Evolutionary conservation across 768 basidiomycete genomes (phyloP), one percentile per base, ranked within the genome.

Genomic region (Artomyces pyxidatus): DNA sequence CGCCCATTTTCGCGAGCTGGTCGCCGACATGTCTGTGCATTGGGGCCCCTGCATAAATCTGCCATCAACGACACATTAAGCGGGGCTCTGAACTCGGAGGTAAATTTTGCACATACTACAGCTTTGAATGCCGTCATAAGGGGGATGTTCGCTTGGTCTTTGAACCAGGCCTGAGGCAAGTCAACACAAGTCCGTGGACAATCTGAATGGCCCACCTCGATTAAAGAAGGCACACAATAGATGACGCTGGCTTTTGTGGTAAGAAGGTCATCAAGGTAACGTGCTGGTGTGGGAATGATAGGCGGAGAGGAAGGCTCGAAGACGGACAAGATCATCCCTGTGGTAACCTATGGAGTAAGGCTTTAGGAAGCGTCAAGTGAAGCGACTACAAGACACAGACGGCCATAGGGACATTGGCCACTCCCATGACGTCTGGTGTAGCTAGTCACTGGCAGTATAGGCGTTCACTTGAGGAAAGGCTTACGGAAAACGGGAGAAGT

Each of bases 221-320:
- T 53, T 32, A 65, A 61, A 14, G 54, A 43, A 0, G 66, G 66
- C 5, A 65, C 62, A 45, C 54, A 59, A 21, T 62, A 61, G 26
- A 61, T 45, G 12, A 61, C 32, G 40, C 63, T 60, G 45, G 53
- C 60, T 4, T 50, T 30, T 6, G 63, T 61, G 17, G 45, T 53
- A 26, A 50, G 53, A 9, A 55, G 48, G 12, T 51, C 59, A 4
- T 57, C 37, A 21, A 63, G 55, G 1, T 64, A 40, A 26, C 29
- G 51, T 6, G 59, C 59, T 1, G 65, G 59, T 2, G 62, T 64
- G 2, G 63, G 62, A 1, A 61, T 38, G 3, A 55, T 47, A 1
- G 64, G 52, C 7, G 62, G 56, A 6, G 52, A 19, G 30, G 58
- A 51, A 6, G 66, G 65, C 40, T 56, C 49, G 50, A 59, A 63